Evolutionary conservation across 1,139 yeast genomes (phyloP).

Genomic region (Blastobotrys persicus): DNA sequence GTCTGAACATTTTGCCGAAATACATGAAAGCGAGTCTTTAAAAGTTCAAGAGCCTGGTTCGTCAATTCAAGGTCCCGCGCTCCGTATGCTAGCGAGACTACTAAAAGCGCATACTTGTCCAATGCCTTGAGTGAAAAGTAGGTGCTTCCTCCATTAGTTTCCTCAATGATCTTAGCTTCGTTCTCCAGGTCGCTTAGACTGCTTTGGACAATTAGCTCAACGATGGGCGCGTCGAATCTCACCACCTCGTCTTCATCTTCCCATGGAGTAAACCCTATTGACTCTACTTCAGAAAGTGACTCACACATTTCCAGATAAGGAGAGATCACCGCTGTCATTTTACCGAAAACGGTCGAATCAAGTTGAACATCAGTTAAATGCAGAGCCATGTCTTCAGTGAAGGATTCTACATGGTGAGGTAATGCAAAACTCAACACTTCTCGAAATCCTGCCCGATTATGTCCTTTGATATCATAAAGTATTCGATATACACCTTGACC

Average conservation of each 20-base stretch:
- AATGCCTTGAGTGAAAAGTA: slow-evolving; percentile 65
- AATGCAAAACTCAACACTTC: slow-evolving; percentile 59
- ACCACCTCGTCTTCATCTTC: slow-evolving; percentile 32
- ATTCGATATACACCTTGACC: slow-evolving; percentile 50
- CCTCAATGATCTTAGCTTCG: slow-evolving; percentile 44
- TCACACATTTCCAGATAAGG: slow-evolving; percentile 50
- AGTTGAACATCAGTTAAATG: slow-evolving; percentile 49
- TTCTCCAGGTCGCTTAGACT: background rate
- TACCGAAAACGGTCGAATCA: slow-evolving; percentile 63
- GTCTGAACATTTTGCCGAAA: slow-evolving; percentile 50
- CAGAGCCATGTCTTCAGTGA: slow-evolving; percentile 17
- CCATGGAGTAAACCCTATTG: slow-evolving; percentile 62
- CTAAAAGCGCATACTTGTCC: slow-evolving; percentile 66
- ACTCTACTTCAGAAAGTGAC: slow-evolving; percentile 48
- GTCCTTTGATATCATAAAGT: slow-evolving; percentile 43
- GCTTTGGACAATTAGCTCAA: slow-evolving; percentile 16
- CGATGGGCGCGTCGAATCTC: slow-evolving; percentile 35
- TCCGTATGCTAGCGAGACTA: slow-evolving; percentile 53
- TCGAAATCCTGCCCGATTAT: slow-evolving; percentile 51
- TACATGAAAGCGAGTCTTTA: slow-evolving; percentile 54
- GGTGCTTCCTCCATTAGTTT: slow-evolving; percentile 50
- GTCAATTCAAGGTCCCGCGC: slow-evolving; percentile 44
- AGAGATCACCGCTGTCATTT: slow-evolving; percentile 58
- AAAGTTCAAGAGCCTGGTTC: slow-evolving; percentile 43
- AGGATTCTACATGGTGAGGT: slow-evolving; percentile 62